Base-by-base conservation (phyloP, 2,329 filamentous ascomycete genomes). In the Alternaria arbusti region DNA sequence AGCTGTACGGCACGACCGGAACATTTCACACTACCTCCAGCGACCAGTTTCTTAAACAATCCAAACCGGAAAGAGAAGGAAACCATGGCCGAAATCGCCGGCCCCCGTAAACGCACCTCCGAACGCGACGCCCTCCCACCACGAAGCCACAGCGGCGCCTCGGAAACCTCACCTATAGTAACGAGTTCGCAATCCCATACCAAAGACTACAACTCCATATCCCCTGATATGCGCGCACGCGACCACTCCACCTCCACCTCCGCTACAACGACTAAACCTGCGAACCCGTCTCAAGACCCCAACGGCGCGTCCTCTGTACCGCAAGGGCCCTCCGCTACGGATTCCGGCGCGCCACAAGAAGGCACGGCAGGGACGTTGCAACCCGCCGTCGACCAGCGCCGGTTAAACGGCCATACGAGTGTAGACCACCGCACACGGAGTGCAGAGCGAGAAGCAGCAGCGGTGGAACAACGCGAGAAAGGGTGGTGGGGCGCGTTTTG, bases 401-500 rank as follows among this genome's bases (percentile, higher is more conserved):
- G 23, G 10, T 23, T 63, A 54, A 30, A 46, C 4, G 11, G 17
- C 8, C n/a, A n/a, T 13, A 8, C 30, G 3, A 40, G 9, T 6
- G 36, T 40, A 17, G 36, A 46, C 46, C 3, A 50, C 22, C 22
- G 28, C 28, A 9, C 54, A n/a, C 56, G 60, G 25, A 63, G 68
- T 12, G 73, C 75, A 11, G 70, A 74, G 47, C 65, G 71, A 5
- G 66, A 64, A 26, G 75, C 75, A 0, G 72, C 67, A 13, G 67
- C 66, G 10, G 56, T 67, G 43, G 69, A 74, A 56, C 57, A 64
- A 11, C 63, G 67, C 2, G 73, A 77, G 30, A 63, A 74, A 8
- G 70, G 76, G 45, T 89, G 89, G 86, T 89, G 86, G 85, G 82
- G 82, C 70, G 74, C 75, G 30, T 77, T 87, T 43, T 79, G 84